Base-by-base conservation (phyloP, 2,329 filamentous ascomycete species). In the Colletotrichum chlorophyti region DNA sequence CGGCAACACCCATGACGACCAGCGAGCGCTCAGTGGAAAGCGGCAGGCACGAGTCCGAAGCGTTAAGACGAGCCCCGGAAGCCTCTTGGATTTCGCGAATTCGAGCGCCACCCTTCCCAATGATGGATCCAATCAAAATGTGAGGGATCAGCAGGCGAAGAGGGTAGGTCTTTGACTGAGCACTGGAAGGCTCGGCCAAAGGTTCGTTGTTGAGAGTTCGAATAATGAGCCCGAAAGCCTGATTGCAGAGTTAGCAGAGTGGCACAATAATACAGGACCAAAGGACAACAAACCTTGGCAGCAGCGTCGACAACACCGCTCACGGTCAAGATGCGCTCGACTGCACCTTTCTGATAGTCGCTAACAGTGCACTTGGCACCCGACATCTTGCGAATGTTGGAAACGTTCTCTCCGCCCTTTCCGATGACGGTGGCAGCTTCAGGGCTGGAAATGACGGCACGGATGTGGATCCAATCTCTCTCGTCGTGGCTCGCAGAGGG, bases 41-140 rank as follows among this genome's bases (percentile, higher is more conserved):
- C 45, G 95, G 95, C 53, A 99, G 84, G 72, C 93, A 96, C 5
- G 93, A 90, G 74, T 98, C 95, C 6, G 95, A 99, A 23, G 95
- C 95, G 74, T 99, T 99, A 41, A 99, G 85, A 62, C 96, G 90
- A 51, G 95, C 95, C 60, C 96, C 96, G 14, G 95, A 99, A 17
- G 93, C 93, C 72, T 99, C 95, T 75, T 99, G 95, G 62, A 99
- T 99, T 78, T 99, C 95, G 65, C 95, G 92, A 72, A 99, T 99
- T 64, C 95, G 89, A 59, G 93, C 91, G 65, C 95, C 95, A 63
- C 90, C 92, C 80, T 99, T 99, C 69, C 95, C 95, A 74, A 99
- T 99, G 76, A 99, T 98, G 60, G 94, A 97, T 49, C 95, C 95
- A 68, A 99, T 99, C 57, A 99, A 85, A 68, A 99, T 95, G 72